Base-by-base conservation (phyloP, 2,329 filamentous ascomycete species). In the Botrytis aclada region DNA sequence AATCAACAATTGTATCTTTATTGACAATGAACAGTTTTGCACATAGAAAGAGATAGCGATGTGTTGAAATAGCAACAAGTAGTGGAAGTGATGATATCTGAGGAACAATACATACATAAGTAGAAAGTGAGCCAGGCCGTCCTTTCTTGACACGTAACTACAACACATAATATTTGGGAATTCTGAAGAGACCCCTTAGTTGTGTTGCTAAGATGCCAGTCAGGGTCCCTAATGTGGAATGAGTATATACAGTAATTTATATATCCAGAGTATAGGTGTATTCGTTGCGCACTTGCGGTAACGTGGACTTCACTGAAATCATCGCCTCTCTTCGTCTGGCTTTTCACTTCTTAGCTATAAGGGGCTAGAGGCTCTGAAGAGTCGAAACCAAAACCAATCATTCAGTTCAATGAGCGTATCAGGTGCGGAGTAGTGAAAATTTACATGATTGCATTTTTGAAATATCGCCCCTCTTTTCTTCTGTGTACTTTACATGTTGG, bases 121-220 rank as follows among this genome's bases (percentile, higher is more conserved):
- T 51, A 1, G 25, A 51, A 10, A 51, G 47, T n/a, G 10, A 14
- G 4, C 10, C 47, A 6, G 10, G 12, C n/a, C 9, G 7, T 51
- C 0, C 12, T n/a, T 51, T n/a, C 0, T n/a, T 7, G 0, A n/a
- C 1, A n/a, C n/a, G 5, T 16, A n/a, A n/a, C 16, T 9, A 22
- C 43, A 22, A 45, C 7, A n/a, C n/a, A n/a, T n/a, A n/a, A n/a
- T n/a, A n/a, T n/a, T n/a, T n/a, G n/a, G n/a, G n/a, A n/a, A n/a
- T n/a, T n/a, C n/a, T n/a, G n/a, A n/a, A n/a, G n/a, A n/a, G n/a
- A n/a, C n/a, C n/a, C n/a, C n/a, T n/a, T n/a, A n/a, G n/a, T n/a
- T n/a, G n/a, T n/a, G n/a, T n/a, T n/a, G n/a, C n/a, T n/a, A n/a
- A n/a, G n/a, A n/a, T n/a, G n/a, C n/a, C n/a, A n/a, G n/a, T n/a